Percentiles rank a stretch among this genome's conserved stretches.
These are phyloP conservation scores for Protomyces inundatus DNA, from an alignment of 1,139 yeast species.

Conservation along the genomic window DNA sequence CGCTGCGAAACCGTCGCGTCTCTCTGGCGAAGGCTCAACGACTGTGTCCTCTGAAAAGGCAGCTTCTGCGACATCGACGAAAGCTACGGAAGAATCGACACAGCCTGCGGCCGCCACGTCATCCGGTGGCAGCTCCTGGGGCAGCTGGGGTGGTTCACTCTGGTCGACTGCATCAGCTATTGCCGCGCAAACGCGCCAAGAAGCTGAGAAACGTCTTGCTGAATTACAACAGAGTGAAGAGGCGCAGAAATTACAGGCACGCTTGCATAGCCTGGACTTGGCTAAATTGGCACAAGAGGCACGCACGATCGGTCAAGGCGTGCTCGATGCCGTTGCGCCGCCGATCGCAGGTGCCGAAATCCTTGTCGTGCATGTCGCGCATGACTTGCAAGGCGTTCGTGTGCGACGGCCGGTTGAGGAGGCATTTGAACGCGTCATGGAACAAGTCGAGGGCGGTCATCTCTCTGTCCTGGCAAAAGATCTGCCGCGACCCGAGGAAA, in stretches of 20 bases:
- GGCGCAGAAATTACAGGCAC: constrained; percentile 19
- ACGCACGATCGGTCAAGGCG: constrained; percentile 33
- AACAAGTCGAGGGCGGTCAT: constrained; percentile 66
- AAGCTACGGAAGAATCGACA: not conserved
- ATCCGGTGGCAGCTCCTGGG: not conserved
- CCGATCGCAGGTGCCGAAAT: constrained; percentile 61
- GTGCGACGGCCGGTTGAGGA: constrained; percentile 60
- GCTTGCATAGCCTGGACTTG: constrained; percentile 9
- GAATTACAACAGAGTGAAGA: constrained; percentile 17
- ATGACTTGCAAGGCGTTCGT: constrained; percentile 70
- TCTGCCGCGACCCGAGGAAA: not conserved
- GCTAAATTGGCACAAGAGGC: constrained; percentile 19
- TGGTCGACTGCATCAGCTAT: constrained; percentile 17
- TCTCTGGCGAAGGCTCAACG: not conserved
- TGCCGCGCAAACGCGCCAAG: constrained; percentile 11
- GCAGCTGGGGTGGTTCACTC: constrained; percentile 21
- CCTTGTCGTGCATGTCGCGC: constrained; percentile 71
- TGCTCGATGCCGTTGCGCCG: constrained; percentile 53
- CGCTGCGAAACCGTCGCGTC: not conserved
- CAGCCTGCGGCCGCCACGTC: not conserved
- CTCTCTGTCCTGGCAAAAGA: constrained; percentile 8
- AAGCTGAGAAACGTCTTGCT: constrained; percentile 23
- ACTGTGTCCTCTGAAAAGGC: not conserved
- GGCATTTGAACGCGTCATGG: constrained; percentile 77
- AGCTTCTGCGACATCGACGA: not conserved